phyloP scores from a whole-genome alignment of 495 filamentous ascomycete genomes.

The Neurospora sp. region DNA sequence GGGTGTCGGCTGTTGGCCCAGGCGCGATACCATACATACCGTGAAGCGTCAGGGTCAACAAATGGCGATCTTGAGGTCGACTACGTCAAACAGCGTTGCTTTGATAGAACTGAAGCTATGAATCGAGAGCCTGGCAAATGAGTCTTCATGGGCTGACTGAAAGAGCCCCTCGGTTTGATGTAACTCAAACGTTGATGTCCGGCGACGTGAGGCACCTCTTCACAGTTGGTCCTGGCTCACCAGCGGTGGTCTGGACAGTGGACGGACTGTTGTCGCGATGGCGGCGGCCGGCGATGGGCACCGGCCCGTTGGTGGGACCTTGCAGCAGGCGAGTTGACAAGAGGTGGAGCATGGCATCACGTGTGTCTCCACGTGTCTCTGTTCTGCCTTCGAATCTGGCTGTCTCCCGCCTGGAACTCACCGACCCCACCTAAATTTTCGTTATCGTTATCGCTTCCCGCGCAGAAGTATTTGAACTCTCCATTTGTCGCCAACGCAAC shows the following conservation, averaged over 20 bases:
- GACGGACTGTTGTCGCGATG: background rate
- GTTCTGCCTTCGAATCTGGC: background rate
- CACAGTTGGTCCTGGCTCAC: background rate
- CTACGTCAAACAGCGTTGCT: background rate
- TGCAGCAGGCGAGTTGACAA: background rate
- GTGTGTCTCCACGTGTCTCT: background rate
- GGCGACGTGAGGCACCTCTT: background rate
- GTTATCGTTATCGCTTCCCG: slow-evolving; percentile 6
- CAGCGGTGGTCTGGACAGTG: background rate
- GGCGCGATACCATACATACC: background rate
- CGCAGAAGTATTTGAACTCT: slow-evolving; percentile 4
- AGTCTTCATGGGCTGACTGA: background rate
- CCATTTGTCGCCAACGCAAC: background rate
- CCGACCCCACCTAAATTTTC: slow-evolving; percentile 4
- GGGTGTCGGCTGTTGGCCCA: background rate
- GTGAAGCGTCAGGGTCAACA: background rate
- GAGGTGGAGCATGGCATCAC: background rate
- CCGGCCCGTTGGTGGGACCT: background rate
- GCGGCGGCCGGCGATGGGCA: background rate
- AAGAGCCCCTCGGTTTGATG: background rate
- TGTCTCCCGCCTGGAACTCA: background rate
- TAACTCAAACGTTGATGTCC: background rate
- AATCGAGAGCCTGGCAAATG: background rate
- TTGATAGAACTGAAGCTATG: background rate
- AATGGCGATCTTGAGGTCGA: background rate